Base-by-base conservation (phyloP, 2,329 filamentous ascomycete genomes). In the Verticillium isaacii region DNA sequence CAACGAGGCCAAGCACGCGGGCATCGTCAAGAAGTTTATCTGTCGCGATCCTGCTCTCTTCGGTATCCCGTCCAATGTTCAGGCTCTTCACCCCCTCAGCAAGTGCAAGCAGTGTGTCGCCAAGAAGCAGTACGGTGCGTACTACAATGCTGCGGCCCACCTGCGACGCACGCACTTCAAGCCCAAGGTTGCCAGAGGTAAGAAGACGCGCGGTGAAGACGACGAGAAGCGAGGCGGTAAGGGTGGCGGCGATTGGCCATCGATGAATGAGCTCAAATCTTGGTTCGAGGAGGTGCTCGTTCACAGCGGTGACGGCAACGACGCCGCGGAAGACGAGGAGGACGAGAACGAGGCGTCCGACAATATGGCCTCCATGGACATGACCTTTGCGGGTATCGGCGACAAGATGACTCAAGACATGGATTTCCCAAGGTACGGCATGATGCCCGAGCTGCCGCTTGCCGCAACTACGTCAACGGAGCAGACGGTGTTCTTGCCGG, bases 61-160 rank as follows among this genome's bases (percentile, higher is more conserved):
- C 17, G 79, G 79, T 8, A 70, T 79, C 2, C 66, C 68, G 19
- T 73, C 75, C 63, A 66, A 75, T 77, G 84, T 74, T 68, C 81
- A 68, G 72, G 86, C 77, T 74, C 82, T 83, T 77, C 84, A 75
- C 59, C 88, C 93, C 50, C 83, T 98, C 37, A 80, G 81, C 58
- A 89, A 90, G 67, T 97, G 93, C 84, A 96, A 96, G 75, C 85
- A 90, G 57, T 98, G 94, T 74, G 84, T 82, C 57, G 83, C 83
- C 55, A 78, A 83, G 61, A 97, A 97, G 79, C 84, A 85, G 62
- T 98, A 98, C 68, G 90, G 90, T 3, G 91, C 91, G 17, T 95
- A 97, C 77, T 97, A 98, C 77, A 98, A 98, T 69, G 94, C 93
- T 0, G 93, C 93, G 0, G 94, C 93, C 0, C 94, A 98, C 72